A percentile compares a stretch with the other conserved stretches of the same genome.
Conservation (phyloP, 2,329 filamentous ascomycete species). For the Aspergillus fumigatiaffinis region DNA sequence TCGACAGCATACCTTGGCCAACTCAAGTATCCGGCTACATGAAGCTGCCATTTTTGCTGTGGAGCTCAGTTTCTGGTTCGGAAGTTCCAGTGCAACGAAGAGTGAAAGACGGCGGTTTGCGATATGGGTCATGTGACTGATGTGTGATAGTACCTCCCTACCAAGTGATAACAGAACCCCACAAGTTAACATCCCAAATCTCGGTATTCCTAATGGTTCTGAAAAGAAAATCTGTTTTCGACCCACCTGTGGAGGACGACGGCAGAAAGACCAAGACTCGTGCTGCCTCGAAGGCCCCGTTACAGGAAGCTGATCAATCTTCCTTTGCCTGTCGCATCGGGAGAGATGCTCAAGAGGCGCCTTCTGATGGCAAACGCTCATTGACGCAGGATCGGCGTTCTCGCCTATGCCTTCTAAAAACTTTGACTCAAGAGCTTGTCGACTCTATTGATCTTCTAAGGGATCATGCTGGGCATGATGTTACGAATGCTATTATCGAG, state of each 20-base stretch:
- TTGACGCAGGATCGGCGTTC: neutral
- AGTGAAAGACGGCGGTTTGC: too few species aligned
- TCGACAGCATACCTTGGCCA: constrained; percentile 65
- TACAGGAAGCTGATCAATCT: neutral
- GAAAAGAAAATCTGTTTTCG: constrained; percentile 21
- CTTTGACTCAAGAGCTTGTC: constrained; percentile 20
- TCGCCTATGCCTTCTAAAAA: constrained; percentile 17
- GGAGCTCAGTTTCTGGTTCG: too few species aligned
- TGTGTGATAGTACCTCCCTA: neutral
- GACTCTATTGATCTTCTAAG: constrained; percentile 11
- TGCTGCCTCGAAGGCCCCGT: neutral
- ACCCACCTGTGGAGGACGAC: neutral
- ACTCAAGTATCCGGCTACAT: constrained; percentile 55
- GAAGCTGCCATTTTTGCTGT: constrained; percentile 46
- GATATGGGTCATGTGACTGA: neutral
- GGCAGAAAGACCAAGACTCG: constrained; percentile 15
- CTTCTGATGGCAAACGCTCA: neutral
- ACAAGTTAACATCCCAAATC: too few species aligned
- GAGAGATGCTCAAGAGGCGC: neutral
- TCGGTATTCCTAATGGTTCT: constrained; percentile 17
- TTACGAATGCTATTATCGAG: constrained; percentile 16
- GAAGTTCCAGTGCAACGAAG: too few species aligned
- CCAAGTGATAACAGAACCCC: neutral
- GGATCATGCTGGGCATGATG: constrained; percentile 11
- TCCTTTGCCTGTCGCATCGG: neutral